Conservation (phyloP, 305 asterid species). For the Solanum aculeatissimum region DNA sequence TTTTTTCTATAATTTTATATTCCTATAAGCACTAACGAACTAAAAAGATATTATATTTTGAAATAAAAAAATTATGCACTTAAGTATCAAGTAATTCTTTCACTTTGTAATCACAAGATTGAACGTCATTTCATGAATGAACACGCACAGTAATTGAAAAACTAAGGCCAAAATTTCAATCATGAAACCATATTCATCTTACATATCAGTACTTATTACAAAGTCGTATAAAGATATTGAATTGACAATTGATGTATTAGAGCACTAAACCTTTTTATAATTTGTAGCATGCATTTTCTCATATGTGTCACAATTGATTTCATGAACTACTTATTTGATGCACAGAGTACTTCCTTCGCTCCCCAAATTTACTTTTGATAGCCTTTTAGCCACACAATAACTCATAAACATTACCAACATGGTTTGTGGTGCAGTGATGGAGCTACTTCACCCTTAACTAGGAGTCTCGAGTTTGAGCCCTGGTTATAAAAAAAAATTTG, state of each 20-base stretch:
- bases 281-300: not conserved
- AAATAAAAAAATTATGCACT: no score
- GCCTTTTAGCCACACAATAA: not conserved
- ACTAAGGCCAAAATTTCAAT: not conserved
- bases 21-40: no score
- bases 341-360: not conserved
- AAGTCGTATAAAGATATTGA: not conserved
- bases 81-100: no score
- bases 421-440: no score
- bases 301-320: not conserved
- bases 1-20: not conserved
- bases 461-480: no score
- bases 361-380: not conserved
- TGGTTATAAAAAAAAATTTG: no score
- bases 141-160: not conserved
- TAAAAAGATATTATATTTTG: no score
- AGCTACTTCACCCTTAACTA: no score
- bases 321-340: no score
- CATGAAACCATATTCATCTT: not conserved
- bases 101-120: no score
- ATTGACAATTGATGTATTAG: not conserved
- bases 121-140: not conserved
- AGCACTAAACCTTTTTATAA: not conserved
- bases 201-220: not conserved
- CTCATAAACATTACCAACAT: not conserved